A percentile compares a stretch with the other conserved stretches of the same genome.
Evolutionary conservation across 192 early-diverging fungal species (phyloP).

Genomic region (Spizellomyces punctatus): DNA sequence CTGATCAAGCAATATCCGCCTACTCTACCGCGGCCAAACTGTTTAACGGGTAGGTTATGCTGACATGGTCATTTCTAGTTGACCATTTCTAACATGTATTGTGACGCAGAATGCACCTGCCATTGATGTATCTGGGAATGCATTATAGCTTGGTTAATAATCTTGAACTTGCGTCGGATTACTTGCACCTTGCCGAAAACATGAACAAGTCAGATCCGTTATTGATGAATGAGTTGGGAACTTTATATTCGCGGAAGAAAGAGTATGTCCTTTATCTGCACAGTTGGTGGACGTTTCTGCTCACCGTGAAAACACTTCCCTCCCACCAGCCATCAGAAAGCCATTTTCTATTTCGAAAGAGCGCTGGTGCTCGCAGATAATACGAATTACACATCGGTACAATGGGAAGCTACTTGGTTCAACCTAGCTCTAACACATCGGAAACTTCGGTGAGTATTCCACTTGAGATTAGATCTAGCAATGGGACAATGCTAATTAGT

Average conservation of each 20-base stretch:
- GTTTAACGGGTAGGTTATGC: constrained; percentile 61
- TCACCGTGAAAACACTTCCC: too few relatives aligned
- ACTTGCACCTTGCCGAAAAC: constrained; percentile 49
- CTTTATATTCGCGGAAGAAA: constrained; percentile 48
- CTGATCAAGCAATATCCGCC: constrained; percentile 76
- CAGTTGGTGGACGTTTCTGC: neutral
- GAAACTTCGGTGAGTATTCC: constrained; percentile 52
- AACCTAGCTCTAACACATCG: constrained; percentile 74
- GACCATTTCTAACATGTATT: neutral
- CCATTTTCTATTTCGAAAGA: constrained; percentile 56
- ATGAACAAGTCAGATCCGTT: constrained; percentile 68
- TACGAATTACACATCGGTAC: constrained; percentile 33
- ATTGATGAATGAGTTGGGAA: constrained; percentile 74
- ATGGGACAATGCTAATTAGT: constrained; percentile 1
- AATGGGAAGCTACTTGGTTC: constrained; percentile 65
- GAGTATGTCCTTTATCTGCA: constrained; percentile 41
- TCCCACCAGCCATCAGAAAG: constrained; percentile 49
- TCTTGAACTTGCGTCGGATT: constrained; percentile 61
- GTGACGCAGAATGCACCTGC: constrained; percentile 55
- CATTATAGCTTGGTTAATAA: constrained; percentile 67
- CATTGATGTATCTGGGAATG: constrained; percentile 77
- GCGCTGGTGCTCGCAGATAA: constrained; percentile 55
- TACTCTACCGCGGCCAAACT: constrained; percentile 67
- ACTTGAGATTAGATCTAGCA: neutral
- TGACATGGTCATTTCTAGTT: constrained; percentile 5